Base-by-base conservation (phyloP, 108 stramenopile genomes). In the Skeletonema grethae region DNA sequence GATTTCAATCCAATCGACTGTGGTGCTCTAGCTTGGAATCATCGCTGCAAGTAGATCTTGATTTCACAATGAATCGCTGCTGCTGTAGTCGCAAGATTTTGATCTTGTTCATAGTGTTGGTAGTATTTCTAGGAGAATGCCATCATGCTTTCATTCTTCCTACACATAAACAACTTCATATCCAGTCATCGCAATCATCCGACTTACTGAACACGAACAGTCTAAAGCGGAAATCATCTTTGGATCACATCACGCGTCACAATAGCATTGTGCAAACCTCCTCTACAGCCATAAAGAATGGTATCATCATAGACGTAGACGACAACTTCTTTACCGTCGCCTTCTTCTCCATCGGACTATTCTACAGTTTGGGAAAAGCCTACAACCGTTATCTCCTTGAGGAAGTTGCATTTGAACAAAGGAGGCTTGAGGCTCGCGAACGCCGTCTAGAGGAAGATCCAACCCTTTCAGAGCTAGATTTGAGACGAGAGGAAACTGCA, bases 241-340 rank as follows among this genome's bases (percentile, higher is more conserved):
- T 53, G 50, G 50, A 53, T 24, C 50, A 53, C n/a, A 53, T 22
- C 6, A 24, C 22, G 22, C 20, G 22, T 10, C 18, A 22, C 20
- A 53, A 53, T 1, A 53, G 22, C 15, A 4, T 43, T 3, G 41
- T n/a, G 4, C 41, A 43, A 15, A 43, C 13, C 3, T 43, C 41
- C 7, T 15, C 46, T 9, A 77, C 76, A 60, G 41, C 69, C 20
- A 57, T 80, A 7, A 25, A 64, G 22, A 73, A 80, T 63, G 79
- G 79, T 22, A 59, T 73, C 43, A 80, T 80, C 7, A 68, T 80
- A 28, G 79, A 80, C 57, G 79, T 80, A 36, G 62, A 68, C 53
- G 79, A 80, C 50, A 73, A 80, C 46, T 80, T 80, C 57, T 80
- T 80, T 63, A 80, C 79, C 20, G 62, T 61, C n/a, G 58, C 79